A percentile compares a stretch with the other conserved stretches of the same genome.
These are phyloP conservation scores for Salix arbutifolia DNA, from an alignment of 345 rosid species.

Conservation along the genomic window DNA sequence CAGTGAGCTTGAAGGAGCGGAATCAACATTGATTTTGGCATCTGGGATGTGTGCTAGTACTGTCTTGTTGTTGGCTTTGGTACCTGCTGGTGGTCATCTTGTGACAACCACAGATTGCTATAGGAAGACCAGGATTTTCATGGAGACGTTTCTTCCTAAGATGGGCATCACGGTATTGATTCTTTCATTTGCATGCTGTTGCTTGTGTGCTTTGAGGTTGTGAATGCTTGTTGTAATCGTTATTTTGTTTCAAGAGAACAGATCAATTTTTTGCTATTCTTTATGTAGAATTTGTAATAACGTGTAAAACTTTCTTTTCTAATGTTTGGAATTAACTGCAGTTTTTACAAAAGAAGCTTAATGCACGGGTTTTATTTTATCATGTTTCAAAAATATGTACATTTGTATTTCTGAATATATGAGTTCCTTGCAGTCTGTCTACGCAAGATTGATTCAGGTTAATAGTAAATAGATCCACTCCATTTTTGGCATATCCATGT, in stretches of 20 bases:
- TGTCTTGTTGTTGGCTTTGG: slow-evolving; percentile 84
- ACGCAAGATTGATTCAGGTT: background rate
- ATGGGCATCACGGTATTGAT: slow-evolving; percentile 74
- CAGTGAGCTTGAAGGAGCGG: slow-evolving; percentile 97
- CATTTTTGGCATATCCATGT: background rate
- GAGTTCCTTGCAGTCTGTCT: no score
- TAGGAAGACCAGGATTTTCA: slow-evolving; percentile 90
- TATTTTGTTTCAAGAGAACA: no score
- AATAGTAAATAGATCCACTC: background rate
- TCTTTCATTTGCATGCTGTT: slow-evolving; percentile 1
- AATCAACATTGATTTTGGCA: slow-evolving; percentile 88
- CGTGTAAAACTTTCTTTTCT: no score
- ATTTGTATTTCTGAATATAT: no score
- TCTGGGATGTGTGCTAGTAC: slow-evolving; percentile 99
- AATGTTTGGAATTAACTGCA: no score
- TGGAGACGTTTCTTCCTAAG: slow-evolving; percentile 85
- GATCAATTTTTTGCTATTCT: no score
- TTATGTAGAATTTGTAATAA: no score
- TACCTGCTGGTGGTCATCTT: slow-evolving; percentile 95
- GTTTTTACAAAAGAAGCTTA: no score
- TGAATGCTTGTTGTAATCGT: background rate
- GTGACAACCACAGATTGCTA: slow-evolving; percentile 96
- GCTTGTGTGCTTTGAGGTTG: background rate
- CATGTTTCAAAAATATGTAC: no score
- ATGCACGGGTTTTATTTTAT: no score